phyloP scores from a whole-genome alignment of 768 basidiomycete genomes.

The Asterophora lycoperdoides region DNA sequence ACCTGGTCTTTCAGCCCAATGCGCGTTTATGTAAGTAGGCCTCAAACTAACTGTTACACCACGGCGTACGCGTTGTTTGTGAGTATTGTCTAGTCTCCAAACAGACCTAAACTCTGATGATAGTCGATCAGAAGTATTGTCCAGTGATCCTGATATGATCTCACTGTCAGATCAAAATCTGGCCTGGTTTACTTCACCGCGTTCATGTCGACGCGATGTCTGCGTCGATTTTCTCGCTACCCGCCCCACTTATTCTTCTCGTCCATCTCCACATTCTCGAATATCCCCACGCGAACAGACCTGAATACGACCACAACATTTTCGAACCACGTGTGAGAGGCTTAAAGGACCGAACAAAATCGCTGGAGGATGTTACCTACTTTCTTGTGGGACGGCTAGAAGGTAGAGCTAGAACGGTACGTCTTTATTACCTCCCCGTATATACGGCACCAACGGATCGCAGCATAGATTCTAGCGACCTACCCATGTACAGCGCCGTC shows the following conservation, averaged over 20 bases:
- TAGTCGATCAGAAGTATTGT: no score
- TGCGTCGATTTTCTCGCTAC: slow-evolving; percentile 25
- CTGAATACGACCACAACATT: slow-evolving; percentile 47
- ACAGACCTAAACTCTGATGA: no score
- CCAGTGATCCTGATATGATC: no score
- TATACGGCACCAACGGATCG: not conserved
- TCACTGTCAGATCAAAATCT: no score
- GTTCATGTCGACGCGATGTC: slow-evolving; percentile 16
- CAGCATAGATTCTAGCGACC: slow-evolving; percentile 38
- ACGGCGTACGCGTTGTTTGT: not conserved
- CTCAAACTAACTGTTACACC: no score
- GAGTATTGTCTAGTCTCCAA: no score
- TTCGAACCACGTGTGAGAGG: slow-evolving; percentile 43
- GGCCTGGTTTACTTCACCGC: not conserved
- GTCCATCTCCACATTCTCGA: slow-evolving; percentile 51
- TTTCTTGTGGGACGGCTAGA: slow-evolving; percentile 47
- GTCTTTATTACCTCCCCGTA: not conserved
- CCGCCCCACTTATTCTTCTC: slow-evolving; percentile 43
- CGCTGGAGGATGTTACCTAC: slow-evolving; percentile 48
- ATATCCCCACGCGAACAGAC: slow-evolving; percentile 42
- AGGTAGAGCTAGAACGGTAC: slow-evolving; percentile 29
- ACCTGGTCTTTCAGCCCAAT: no score
- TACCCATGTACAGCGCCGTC: slow-evolving; percentile 54
- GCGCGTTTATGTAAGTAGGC: no score
- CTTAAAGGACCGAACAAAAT: slow-evolving; percentile 45